Base-by-base conservation (phyloP, 129 eudicot species). In the Helianthus tuberosus region DNA sequence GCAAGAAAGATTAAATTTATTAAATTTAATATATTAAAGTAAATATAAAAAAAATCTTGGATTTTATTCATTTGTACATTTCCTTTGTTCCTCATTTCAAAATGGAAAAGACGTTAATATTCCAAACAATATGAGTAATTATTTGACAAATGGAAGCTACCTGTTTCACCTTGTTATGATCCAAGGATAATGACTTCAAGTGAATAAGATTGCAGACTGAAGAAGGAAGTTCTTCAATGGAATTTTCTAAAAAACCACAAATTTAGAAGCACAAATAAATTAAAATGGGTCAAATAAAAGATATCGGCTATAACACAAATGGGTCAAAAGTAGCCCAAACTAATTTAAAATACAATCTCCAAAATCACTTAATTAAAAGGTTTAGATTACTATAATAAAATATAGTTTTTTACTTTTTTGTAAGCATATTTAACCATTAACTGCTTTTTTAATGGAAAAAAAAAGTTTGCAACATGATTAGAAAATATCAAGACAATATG, bases 181-280 rank as follows among this genome's bases (percentile, higher is more conserved):
- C 77, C 82, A 91, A 82, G 73, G 86, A 81, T 47, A 95, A 87
- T 44, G 97, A 91, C 87, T 95, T 95, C 23, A 95, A 84, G 84
- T 95, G 88, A 65, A 85, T 57, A 69, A 95, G 93, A 87, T 84
- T 95, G 89, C 97, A 89, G 66, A 95, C 71, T 41, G 99, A 95
- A 77, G 87, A 75, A 77, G 99, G 99, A 68, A 95, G 86, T 53
- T 91, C 99, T 53, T 88, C 94, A 29, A 95, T 84, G 51, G 78
- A 78, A 79, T 95, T 95, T 47, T 89, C 99, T 91, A 87, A 11
- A 81, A 55, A 70, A 17, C 52, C 17, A 5, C 43, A 69, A 58
- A 58, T 17, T 38, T 47, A 76, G 69, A 57, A 68, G 69, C 48
- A 69, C 3, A 5, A 36, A 63, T 13, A 35, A 11, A 11, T 38